Base-by-base conservation (phyloP, 495 filamentous ascomycete genomes). In the Penicillium steckii region DNA sequence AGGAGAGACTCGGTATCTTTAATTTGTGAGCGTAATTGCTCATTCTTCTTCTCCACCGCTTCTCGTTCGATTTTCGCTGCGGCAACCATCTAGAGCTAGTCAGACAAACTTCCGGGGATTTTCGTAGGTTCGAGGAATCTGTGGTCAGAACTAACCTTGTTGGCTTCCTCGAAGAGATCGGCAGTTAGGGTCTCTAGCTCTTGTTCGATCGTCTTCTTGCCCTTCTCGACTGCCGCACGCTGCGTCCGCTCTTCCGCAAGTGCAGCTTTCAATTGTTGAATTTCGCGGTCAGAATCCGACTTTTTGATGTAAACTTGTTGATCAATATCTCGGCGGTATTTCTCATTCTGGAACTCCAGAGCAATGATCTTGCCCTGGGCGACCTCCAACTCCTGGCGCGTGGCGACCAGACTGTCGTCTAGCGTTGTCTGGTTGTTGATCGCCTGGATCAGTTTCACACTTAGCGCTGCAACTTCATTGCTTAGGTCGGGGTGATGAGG, bases 361-460 rank as follows among this genome's bases (percentile, higher is more conserved):
- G 85, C 74, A 47, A 73, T 78, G 40, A 96, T 74, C 66, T 77
- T 81, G 43, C 84, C 80, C 50, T 79, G 80, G 4, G 91, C 82
- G n/a, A 79, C 63, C 44, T 95, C 91, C 45, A 98, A 64, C 61
- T 96, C 90, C 65, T 93, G 85, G 15, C 89, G 82, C 21, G 93
- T 89, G 21, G 79, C 85, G 45, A 88, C 85, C 41, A 98, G 78
- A 25, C 82, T 88, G 62, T 98, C 94, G 62, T 98, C 94, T 23
- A 98, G 76, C 24, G 78, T 88, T 4, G 94, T 97, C 73, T 97
- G 95, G 63, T 94, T 89, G 65, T 98, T 98, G 69, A 98, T 97
- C 46, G 94, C 92, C 60, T 91, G 91, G 51, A 98, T 91, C 46
- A 98, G 80, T 70, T 98, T 98, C 42, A 91, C 92, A 68, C 90